A percentile compares a stretch with the other conserved stretches of the same genome.
Evolutionary conservation across 805 yeast genomes (phyloP).

Genomic region (Ogataea ganodermae): DNA sequence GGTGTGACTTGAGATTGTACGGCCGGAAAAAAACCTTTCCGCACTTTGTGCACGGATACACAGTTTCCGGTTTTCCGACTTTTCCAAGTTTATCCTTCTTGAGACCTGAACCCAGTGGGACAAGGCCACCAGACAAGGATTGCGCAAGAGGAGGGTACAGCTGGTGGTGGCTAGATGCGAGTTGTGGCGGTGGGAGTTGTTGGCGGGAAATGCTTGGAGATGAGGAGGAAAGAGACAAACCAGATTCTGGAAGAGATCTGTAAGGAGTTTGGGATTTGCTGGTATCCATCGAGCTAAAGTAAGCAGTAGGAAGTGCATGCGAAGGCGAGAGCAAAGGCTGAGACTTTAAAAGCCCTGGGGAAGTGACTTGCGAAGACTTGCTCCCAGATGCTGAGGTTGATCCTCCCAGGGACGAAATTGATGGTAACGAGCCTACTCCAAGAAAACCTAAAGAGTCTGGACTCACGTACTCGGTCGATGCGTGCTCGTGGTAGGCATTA

Average conservation of each 20-base stretch:
- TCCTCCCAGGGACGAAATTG: constrained; percentile 1
- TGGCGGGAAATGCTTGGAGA: constrained; percentile 3
- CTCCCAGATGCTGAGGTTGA: not conserved
- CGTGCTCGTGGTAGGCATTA: constrained; percentile 2
- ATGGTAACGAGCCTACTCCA: constrained; percentile 3
- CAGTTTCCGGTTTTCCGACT: constrained; percentile 11
- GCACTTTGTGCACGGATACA: constrained; percentile 44
- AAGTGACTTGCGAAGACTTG: not conserved
- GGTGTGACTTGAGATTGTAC: constrained; percentile 51
- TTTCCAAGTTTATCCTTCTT: not conserved
- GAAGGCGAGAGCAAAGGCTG: constrained; percentile 6
- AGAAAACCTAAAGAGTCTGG: constrained; percentile 5
- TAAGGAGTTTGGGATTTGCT: not conserved
- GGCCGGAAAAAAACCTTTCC: constrained; percentile 49
- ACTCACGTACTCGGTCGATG: constrained; percentile 1
- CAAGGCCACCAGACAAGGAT: not conserved
- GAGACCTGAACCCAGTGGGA: not conserved
- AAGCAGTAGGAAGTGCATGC: not conserved
- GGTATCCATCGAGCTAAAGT: not conserved
- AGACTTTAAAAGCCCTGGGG: constrained; percentile 1
- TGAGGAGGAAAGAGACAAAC: constrained; percentile 1
- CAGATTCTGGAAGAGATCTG: not conserved
- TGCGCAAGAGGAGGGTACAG: constrained; percentile 7
- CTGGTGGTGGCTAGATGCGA: constrained; percentile 4
- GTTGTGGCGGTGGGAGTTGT: constrained; percentile 7